phyloP scores from a whole-genome alignment of 768 basidiomycete genomes.

The Cystofilobasidium capitatum region DNA sequence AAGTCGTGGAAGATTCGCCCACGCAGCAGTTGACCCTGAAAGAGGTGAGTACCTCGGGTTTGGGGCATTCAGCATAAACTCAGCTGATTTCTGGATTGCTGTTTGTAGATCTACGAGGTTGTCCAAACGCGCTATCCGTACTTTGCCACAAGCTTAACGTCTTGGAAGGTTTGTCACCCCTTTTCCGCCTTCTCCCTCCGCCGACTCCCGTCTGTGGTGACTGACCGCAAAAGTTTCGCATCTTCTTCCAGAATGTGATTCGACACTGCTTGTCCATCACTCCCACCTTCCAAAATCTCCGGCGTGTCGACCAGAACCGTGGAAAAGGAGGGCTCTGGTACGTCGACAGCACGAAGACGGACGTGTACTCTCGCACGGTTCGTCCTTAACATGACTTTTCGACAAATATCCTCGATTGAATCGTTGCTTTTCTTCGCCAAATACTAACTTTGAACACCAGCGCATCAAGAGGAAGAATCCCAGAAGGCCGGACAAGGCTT shows the following conservation, averaged over 20 bases:
- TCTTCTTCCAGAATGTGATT: not conserved
- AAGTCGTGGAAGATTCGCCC: not conserved
- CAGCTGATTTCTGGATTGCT: not conserved
- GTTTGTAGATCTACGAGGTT: not conserved
- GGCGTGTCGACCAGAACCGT: not conserved
- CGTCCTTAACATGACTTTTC: too few species aligned
- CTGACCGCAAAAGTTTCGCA: not conserved
- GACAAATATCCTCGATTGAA: too few species aligned
- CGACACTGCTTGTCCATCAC: slow-evolving; percentile 3
- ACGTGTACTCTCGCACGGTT: not conserved
- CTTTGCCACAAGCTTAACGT: not conserved
- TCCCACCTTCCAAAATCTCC: not conserved
- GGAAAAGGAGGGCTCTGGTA: not conserved
- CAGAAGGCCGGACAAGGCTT: too few species aligned
- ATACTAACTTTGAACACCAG: too few species aligned
- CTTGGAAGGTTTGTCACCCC: not conserved
- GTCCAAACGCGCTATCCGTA: not conserved
- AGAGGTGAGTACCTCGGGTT: not conserved
- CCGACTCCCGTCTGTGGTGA: not conserved
- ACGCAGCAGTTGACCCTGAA: not conserved
- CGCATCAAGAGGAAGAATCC: too few species aligned
- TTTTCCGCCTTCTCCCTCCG: not conserved
- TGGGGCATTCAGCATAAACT: not conserved
- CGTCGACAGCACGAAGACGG: not conserved
- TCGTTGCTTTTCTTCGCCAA: too few species aligned